Base-by-base conservation (phyloP, 352 stramenopile genomes). In the Pythium scleroteichum region DNA sequence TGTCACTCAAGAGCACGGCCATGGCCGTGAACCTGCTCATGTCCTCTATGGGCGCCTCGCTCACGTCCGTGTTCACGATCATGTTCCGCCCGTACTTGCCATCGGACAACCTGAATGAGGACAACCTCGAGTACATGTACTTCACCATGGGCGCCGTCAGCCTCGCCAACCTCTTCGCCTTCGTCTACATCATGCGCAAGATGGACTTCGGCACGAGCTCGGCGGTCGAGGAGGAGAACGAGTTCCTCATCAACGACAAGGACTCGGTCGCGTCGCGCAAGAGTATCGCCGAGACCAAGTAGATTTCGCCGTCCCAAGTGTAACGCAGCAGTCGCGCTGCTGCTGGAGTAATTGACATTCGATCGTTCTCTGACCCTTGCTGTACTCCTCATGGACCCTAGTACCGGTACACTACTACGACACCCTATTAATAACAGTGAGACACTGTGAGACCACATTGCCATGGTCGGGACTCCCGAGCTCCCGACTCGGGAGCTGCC, bases 121-220 rank as follows among this genome's bases (percentile, higher is more conserved):
- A 70, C 59, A 62, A 87, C 65, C 58, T 88, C 32, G 79, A 88
- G 73, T 83, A 87, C 68, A 88, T 88, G 79, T 85, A 85, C 65
- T 88, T 83, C 66, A 69, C 66, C 1, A 69, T 87, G 45, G 77
- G 64, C 3, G 59, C 38, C 16, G 59, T 85, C 32, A 77, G 71
- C 26, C 22, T 87, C 20, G 64, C 83, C 46, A 88, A 85, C 66
- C 60, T 83, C 59, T 24, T 82, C 41, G 64, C 61, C 7, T 88
- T 81, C 64, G 59, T 77, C 13, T 51, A 64, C 38, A 68, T 73
- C 35, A 88, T 88, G 78, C 61, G 62, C 24, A 77, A 79, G 61
- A 82, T 88, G 78, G 64, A 85, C 57, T 85, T 88, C 52, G 74
- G 74, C 38, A 82, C 80, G 73, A 40, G 55, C 52, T 44, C 57